phyloP scores from a whole-genome alignment of 1,284 basidiomycete species.

The Singerocomus inundabilis region DNA sequence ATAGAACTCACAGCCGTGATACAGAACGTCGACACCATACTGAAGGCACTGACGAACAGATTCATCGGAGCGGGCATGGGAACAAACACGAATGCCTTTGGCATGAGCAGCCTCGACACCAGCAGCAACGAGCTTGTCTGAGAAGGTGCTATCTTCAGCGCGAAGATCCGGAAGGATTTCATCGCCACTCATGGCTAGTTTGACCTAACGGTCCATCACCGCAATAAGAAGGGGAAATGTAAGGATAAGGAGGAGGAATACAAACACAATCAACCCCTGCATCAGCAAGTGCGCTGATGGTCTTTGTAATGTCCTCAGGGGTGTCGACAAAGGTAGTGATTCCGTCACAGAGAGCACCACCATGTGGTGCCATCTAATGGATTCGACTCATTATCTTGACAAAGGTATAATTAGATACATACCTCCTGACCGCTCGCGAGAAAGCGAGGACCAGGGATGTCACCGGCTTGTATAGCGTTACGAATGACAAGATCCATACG shows the following conservation, averaged over 20 bases:
- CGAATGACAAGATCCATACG: conserved; percentile 32
- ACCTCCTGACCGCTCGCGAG: conserved; percentile 34
- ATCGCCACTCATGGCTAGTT: conserved; percentile 36
- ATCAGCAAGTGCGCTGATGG: conserved; percentile 22
- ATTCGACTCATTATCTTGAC: not conserved
- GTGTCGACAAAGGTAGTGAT: conserved; percentile 33
- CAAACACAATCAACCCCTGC: conserved; percentile 23
- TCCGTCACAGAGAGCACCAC: conserved; percentile 31
- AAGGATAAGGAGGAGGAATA: not conserved
- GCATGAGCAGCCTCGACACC: conserved; percentile 33
- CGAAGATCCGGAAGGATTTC: conserved; percentile 36
- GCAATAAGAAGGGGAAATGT: not conserved
- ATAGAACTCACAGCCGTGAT: conserved; percentile 24
- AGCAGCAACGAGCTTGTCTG: conserved; percentile 32
- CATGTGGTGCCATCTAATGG: conserved; percentile 30
- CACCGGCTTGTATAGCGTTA: conserved; percentile 32
- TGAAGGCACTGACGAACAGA: conserved; percentile 32
- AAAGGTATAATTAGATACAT: not conserved
- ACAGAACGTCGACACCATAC: conserved; percentile 35
- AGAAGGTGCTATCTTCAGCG: conserved; percentile 35
- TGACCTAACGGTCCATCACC: conserved; percentile 16
- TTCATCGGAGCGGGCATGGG: conserved; percentile 34
- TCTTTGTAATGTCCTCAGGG: conserved; percentile 22
- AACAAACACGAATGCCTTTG: conserved; percentile 33
- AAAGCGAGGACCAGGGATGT: conserved; percentile 34